Conservation (phyloP, 2,329 filamentous ascomycete species). For the Exophiala calicioides region DNA sequence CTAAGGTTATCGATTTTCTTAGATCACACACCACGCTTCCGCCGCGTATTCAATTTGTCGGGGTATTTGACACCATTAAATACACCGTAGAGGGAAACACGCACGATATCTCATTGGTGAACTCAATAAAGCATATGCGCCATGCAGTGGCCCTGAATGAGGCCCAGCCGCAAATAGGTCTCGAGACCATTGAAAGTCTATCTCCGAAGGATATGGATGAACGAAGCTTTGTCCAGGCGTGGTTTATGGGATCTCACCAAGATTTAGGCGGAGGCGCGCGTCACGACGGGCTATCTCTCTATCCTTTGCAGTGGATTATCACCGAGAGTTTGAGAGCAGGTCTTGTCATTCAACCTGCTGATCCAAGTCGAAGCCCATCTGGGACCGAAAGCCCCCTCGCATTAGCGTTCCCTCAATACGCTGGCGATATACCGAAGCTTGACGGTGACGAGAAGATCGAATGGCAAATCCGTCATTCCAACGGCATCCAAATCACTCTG, state of each 20-base stretch:
- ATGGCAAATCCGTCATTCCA: constrained; percentile 25
- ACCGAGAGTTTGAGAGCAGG: constrained; percentile 38
- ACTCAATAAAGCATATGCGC: constrained; percentile 39
- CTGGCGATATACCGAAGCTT: constrained; percentile 24
- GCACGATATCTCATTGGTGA: constrained; percentile 38
- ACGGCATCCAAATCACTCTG: constrained; percentile 25
- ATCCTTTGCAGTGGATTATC: constrained; percentile 48
- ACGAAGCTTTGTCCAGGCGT: constrained; percentile 40
- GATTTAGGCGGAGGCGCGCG: constrained; percentile 42
- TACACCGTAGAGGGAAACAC: constrained; percentile 30
- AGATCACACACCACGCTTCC: constrained; percentile 24
- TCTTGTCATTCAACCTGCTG: constrained; percentile 33
- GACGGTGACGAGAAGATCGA: constrained; percentile 23
- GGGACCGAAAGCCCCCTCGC: constrained; percentile 10
- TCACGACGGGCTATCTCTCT: constrained; percentile 43
- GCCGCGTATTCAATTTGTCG: constrained; percentile 42
- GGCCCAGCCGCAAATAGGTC: constrained; percentile 34
- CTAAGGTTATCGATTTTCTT: constrained; percentile 24
- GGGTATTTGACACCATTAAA: constrained; percentile 42
- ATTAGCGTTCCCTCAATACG: constrained; percentile 27
- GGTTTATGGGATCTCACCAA: constrained; percentile 43
- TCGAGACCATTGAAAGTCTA: constrained; percentile 31
- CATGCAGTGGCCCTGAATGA: constrained; percentile 46
- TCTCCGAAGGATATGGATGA: constrained; percentile 24
- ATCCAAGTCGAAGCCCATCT: background rate